A percentile compares a stretch with the other conserved stretches of the same genome.
Evolutionary conservation across 2,329 filamentous ascomycete species (phyloP).

Genomic region (Parascedosporium putredinis): DNA sequence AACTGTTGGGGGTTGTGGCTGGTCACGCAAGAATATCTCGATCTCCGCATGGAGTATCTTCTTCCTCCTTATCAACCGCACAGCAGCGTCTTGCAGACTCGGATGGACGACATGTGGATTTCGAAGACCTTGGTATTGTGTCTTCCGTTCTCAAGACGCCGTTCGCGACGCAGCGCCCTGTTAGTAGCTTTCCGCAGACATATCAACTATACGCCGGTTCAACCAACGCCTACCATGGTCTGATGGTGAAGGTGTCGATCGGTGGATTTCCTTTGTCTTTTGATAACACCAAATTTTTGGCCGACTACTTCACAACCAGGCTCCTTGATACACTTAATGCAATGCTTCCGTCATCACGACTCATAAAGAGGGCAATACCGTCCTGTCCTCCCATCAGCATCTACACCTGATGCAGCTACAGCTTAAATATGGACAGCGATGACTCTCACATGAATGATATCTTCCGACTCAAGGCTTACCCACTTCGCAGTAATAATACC

Average conservation of each 20-base stretch:
- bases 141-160: constrained; percentile 5
- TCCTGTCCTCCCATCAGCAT: neutral
- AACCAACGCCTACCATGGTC: constrained; percentile 1
- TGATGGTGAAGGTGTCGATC: neutral
- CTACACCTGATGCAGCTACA: neutral
- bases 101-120: constrained; percentile 8
- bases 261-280: constrained; percentile 4
- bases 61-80: constrained; percentile 6
- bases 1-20: constrained; percentile 8
- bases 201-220: constrained; percentile 6
- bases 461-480: neutral
- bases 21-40: constrained; percentile 5
- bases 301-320: neutral
- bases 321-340: neutral
- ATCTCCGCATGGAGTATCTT: constrained; percentile 5
- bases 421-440: constrained; percentile 1
- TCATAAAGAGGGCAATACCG: neutral
- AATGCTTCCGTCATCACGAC: neutral
- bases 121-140: constrained; percentile 1
- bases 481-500: constrained; percentile 6
- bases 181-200: constrained; percentile 8
- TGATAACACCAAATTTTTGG: constrained; percentile 2
- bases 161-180: constrained; percentile 6
- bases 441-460: neutral
- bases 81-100: constrained; percentile 6